Evolutionary conservation across 257 asterid species (phyloP).

Genomic region (Solanum okadae): DNA sequence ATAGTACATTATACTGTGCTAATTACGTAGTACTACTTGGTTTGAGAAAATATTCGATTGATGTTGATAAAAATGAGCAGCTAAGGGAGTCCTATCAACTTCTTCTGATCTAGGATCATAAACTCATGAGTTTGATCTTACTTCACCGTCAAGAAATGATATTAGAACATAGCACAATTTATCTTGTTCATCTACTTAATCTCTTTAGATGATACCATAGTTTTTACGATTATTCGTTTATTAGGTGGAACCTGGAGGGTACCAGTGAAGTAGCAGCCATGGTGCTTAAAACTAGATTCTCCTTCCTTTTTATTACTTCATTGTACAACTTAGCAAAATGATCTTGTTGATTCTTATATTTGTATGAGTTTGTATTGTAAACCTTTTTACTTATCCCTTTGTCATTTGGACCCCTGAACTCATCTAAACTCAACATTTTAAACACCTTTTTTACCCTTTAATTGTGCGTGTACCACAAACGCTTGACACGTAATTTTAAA

Average conservation of each 20-base stretch:
- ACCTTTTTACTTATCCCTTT: no score
- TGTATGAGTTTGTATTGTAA: no score
- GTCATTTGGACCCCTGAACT: no score
- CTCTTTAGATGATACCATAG: neutral
- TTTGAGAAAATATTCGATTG: neutral
- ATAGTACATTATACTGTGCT: neutral
- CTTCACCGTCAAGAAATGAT: neutral
- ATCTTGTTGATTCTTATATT: accelerated
- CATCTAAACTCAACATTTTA: no score
- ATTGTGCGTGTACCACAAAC: no score
- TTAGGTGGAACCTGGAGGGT: neutral
- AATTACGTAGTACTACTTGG: neutral
- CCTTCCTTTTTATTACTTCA: neutral
- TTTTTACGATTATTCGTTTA: neutral
- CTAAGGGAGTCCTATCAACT: neutral
- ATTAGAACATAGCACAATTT: neutral
- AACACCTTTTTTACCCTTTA: no score
- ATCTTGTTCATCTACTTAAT: neutral
- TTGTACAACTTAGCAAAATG: neutral
- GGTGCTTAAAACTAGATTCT: neutral
- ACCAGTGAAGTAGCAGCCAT: neutral
- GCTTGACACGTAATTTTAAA: no score
- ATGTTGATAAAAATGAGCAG: neutral
- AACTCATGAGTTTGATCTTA: neutral
- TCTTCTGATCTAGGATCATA: neutral